phyloP scores from a whole-genome alignment of 495 filamentous ascomycete genomes.

The Podospora australis region DNA sequence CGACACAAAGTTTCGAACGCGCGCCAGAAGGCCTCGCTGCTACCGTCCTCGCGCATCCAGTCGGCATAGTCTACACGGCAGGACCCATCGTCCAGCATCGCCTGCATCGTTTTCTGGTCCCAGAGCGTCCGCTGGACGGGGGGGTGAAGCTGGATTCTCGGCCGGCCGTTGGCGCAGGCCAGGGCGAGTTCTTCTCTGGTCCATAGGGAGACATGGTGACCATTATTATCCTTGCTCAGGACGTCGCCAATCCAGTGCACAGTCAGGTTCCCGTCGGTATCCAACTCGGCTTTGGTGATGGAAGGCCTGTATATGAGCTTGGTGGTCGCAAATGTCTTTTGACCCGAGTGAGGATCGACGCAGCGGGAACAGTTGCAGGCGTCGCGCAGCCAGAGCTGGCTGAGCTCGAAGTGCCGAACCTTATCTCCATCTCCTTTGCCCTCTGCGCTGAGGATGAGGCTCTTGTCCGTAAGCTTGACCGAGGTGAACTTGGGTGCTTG shows the following conservation, averaged over 20 bases:
- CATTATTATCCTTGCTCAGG: conserved; percentile 21
- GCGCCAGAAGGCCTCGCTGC: conserved; percentile 40
- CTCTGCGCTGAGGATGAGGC: too few species aligned
- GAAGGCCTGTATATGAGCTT: conserved; percentile 57
- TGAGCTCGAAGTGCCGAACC: too few species aligned
- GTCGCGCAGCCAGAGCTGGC: conserved; percentile 62
- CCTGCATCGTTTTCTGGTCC: conserved; percentile 32
- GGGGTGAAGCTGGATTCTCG: conserved; percentile 9
- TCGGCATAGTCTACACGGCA: conserved; percentile 55
- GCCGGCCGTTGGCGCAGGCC: neutral
- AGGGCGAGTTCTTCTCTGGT: conserved; percentile 5
- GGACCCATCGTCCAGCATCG: conserved; percentile 11
- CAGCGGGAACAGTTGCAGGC: conserved; percentile 64
- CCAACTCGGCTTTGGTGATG: conserved; percentile 24
- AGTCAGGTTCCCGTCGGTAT: conserved; percentile 38
- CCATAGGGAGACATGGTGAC: conserved; percentile 13
- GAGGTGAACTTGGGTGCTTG: too few species aligned
- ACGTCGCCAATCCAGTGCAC: conserved; percentile 48
- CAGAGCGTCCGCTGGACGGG: conserved; percentile 15
- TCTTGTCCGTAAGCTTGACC: too few species aligned
- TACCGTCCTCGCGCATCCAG: conserved; percentile 56
- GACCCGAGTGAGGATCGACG: conserved; percentile 70
- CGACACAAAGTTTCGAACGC: conserved; percentile 49
- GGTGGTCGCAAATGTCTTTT: conserved; percentile 70
- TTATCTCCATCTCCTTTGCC: too few species aligned